phyloP scores from a whole-genome alignment of 495 filamentous ascomycete species.

The Penicillium argentinense region DNA sequence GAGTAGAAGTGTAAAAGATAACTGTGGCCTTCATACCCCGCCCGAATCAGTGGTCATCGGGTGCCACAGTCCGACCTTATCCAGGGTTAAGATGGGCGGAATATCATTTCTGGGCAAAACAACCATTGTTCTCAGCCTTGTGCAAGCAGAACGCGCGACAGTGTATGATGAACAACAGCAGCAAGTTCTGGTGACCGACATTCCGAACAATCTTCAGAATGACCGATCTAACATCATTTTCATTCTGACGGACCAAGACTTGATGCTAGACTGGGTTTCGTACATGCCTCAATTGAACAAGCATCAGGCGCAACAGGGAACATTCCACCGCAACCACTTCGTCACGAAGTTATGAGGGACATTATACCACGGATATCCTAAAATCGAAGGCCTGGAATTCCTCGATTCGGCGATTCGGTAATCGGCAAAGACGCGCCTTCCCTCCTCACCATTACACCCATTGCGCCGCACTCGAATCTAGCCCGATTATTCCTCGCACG shows the following conservation, averaged over 20 bases:
- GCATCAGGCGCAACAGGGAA: conserved; percentile 53
- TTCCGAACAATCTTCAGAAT: too few species aligned
- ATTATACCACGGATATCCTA: conserved; percentile 56
- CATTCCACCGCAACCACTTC: conserved; percentile 57
- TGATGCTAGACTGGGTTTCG: conserved; percentile 56
- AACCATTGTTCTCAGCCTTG: neutral
- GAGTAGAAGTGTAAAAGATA: too few species aligned
- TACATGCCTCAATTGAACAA: conserved; percentile 56
- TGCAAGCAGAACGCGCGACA: neutral
- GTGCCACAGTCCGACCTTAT: too few species aligned
- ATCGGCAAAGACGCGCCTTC: conserved; percentile 44
- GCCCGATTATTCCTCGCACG: neutral
- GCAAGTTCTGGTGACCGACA: neutral
- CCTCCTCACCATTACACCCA: conserved; percentile 58
- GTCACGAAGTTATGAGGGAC: conserved; percentile 55
- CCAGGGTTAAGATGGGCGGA: neutral
- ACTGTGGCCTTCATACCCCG: neutral
- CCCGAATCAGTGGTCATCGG: neutral
- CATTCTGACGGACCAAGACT: conserved; percentile 64
- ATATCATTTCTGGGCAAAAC: neutral
- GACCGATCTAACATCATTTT: conserved; percentile 59
- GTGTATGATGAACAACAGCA: neutral
- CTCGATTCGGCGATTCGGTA: conserved; percentile 53
- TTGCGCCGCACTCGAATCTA: conserved; percentile 56
- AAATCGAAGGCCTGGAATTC: conserved; percentile 54